Evolutionary conservation across 495 filamentous ascomycete species (phyloP), one percentile per base, ranked within the genome.

Genomic region (Wilcoxina mikolae): DNA sequence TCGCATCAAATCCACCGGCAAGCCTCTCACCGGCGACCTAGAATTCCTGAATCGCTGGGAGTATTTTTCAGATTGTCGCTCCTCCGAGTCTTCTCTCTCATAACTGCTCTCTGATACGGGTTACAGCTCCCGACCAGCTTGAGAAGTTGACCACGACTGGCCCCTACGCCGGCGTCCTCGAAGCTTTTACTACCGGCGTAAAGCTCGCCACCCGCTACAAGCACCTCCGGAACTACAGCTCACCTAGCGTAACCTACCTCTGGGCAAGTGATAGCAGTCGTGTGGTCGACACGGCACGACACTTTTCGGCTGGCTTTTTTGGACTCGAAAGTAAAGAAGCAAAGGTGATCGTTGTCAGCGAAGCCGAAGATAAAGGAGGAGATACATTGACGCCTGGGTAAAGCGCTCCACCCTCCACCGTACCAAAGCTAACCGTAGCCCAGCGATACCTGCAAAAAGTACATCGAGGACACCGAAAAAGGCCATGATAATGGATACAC

Each of bases 71-170:
- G 47, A 67, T 18, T 60, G 69, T 66, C 58, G 61, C 9, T 23
- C 49, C n/a, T 12, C 26, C 47, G 3, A 18, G 10, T 22, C 46
- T 23, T 9, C 24, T 10, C 11, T 50, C 2, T 27, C 4, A 18
- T 18, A 1, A 28, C 47, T 10, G 15, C 11, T 12, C 10, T 39
- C 49, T 52, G 26, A 52, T 31, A 10, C 25, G 4, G 20, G 2
- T 31, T 20, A 49, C 12, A 62, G 61, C 54, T 20, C 62, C 63
- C 5, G 60, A 59, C 24, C 46, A 65, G 35, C 55, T 79, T 53
- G 77, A 75, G 22, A 73, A 78, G 57, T 64, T 81, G 9, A 79
- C 76, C n/a, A 69, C 65, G 4, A 80, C 77, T 23, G 75, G 77
- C 9, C 77, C 76, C 0, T 78, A 75, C 55, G 73, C 78, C 20